These are phyloP conservation scores for Claviceps sp. DNA, from an alignment of 2,329 filamentous ascomycete species.

Conservation along the genomic window DNA sequence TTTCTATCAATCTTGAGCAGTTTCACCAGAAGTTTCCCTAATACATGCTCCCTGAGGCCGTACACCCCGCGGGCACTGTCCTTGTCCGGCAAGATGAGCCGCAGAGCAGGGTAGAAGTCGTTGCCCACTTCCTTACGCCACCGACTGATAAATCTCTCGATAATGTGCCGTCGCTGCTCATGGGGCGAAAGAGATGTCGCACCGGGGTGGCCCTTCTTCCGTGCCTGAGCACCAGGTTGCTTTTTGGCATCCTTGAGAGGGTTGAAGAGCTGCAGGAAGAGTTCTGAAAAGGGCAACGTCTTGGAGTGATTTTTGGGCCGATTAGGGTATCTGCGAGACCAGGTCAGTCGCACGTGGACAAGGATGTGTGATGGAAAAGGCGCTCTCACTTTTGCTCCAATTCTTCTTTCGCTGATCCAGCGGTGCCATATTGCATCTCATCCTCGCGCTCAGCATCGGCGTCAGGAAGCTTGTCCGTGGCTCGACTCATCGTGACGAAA, in stretches of 20 bases:
- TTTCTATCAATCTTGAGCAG: slow-evolving; percentile 84
- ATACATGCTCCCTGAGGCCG: slow-evolving; percentile 81
- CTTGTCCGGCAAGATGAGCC: slow-evolving; percentile 83
- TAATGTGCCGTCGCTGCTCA: slow-evolving; percentile 66
- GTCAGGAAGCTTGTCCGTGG: slow-evolving; percentile 16
- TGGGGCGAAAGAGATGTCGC: slow-evolving; percentile 50
- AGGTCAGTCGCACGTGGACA: neutral
- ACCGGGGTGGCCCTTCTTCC: slow-evolving; percentile 47
- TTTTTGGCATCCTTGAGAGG: slow-evolving; percentile 68
- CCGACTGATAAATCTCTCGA: slow-evolving; percentile 70
- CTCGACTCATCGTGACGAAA: neutral
- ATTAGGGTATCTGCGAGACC: slow-evolving; percentile 54
- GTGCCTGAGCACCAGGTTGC: slow-evolving; percentile 42
- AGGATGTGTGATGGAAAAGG: neutral
- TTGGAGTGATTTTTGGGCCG: slow-evolving; percentile 67
- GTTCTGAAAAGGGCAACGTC: slow-evolving; percentile 69
- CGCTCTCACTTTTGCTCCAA: slow-evolving; percentile 28
- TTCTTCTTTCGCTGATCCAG: slow-evolving; percentile 26
- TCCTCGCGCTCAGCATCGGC: slow-evolving; percentile 36
- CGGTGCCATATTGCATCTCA: slow-evolving; percentile 33
- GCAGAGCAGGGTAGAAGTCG: slow-evolving; percentile 86
- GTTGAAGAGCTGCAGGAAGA: slow-evolving; percentile 70
- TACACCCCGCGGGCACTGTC: slow-evolving; percentile 89
- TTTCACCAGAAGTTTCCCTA: slow-evolving; percentile 83
- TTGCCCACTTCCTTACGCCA: slow-evolving; percentile 84